A percentile compares a stretch with the other conserved stretches of the same genome.
Evolutionary conservation across 208 protist genomes (phyloP).

Genomic region (Phytomonas serpens): DNA sequence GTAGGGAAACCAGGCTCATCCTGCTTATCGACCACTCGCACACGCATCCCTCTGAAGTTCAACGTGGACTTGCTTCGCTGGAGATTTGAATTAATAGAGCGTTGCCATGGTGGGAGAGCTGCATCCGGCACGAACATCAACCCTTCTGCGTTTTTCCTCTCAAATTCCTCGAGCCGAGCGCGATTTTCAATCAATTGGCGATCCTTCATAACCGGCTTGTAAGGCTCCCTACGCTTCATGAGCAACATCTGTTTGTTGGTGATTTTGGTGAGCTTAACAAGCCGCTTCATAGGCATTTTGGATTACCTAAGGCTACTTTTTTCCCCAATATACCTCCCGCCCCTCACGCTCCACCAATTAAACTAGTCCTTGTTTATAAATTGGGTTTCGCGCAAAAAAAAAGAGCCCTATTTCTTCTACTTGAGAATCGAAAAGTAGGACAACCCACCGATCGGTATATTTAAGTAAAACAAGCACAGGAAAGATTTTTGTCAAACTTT

Average conservation of each 20-base stretch:
- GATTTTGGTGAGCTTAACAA: conserved; percentile 39
- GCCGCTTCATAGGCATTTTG: conserved; percentile 23
- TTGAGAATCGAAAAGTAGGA: background rate
- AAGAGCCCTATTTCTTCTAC: background rate
- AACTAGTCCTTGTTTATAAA: background rate
- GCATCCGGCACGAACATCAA: conserved; percentile 67
- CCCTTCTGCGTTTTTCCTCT: conserved; percentile 56
- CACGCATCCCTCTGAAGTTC: conserved; percentile 68
- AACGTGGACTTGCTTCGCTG: conserved; percentile 20
- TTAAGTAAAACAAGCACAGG: background rate
- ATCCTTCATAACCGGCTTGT: conserved; percentile 54
- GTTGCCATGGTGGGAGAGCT: conserved; percentile 65
- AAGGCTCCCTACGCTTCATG: conserved; percentile 32
- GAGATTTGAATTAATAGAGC: conserved; percentile 38
- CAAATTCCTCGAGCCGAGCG: conserved; percentile 44
- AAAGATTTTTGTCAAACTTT: background rate
- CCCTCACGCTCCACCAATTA: background rate
- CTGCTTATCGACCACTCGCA: conserved; percentile 60
- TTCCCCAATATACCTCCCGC: background rate
- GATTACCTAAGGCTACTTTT: background rate
- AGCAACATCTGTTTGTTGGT: conserved; percentile 33
- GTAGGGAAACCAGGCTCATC: conserved; percentile 84
- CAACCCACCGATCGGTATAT: background rate
- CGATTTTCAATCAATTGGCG: conserved; percentile 55
- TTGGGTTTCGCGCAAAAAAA: background rate